Evolutionary conservation across 208 protist species (phyloP), one percentile per base, ranked within the genome.

Genomic region (Trypanosoma cruzi): DNA sequence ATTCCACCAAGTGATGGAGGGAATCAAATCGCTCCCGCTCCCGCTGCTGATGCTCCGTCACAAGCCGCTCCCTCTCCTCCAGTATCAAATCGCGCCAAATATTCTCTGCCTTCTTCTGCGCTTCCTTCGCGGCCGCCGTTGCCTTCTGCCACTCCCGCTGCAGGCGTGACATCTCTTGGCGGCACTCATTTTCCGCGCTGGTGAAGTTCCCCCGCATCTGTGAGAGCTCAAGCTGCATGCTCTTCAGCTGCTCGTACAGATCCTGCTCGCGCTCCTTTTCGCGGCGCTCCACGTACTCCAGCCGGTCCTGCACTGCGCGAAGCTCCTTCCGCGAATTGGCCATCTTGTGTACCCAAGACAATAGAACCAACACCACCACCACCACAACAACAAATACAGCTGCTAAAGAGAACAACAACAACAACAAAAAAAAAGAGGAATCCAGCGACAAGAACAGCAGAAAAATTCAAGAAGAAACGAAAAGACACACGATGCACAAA

Each of bases 181-280:
- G 34, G 53, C 37, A 58, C 53, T 26, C 18, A 2, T 2, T 4
- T 14, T 61, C 53, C 42, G 53, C 24, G 10, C 31, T 24, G 54
- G 13, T 24, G 16, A 62, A 18, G 18, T 14, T 13, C 10, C 1
- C n/a, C 28, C 65, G 65, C 22, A 32, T 28, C 34, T 61, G 37
- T 29, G 24, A 34, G 44, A 71, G 37, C 20, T 55, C 42, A 5
- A 37, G 65, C 40, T 28, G 52, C 24, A 48, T 6, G 8, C 4
- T 26, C 4, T 48, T 29, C 18, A 71, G 66, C 32, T 71, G 56
- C n/a, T 53, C 22, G 40, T 56, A 16, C 2, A 71, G 46, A 6
- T 71, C 66, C 18, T 36, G 56, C 57, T 71, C 66, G 5, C 66
- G 24, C n/a, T 71, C 66, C 46, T 32, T n/a, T 18, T 71, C 66